Base-by-base conservation (phyloP, 148 eudicot species). In the Diospyros lotus region DNA sequence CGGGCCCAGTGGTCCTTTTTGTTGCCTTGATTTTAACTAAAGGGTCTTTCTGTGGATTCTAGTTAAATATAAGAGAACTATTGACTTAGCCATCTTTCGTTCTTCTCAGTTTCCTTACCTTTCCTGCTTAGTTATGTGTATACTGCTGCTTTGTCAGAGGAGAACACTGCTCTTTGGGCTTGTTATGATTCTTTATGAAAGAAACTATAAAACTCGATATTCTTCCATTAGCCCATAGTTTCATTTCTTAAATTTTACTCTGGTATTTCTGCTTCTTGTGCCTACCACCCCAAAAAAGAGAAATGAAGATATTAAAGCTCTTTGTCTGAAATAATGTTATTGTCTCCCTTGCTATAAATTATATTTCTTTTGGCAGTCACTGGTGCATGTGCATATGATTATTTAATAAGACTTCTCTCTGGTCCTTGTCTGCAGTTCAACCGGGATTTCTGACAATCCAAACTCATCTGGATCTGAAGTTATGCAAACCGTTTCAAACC, bases 401-500 rank as follows among this genome's bases (percentile, higher is more conserved):
- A 11, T 61, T 12, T 48, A 10, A 56, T 28, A 28, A n/a, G 61
- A 28, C 28, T 28, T 28, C 28, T 28, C 28, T 28, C 28, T 82
- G 48, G 28, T 55, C 11, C 43, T 66, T 67, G 14, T 55, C 73
- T 55, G 84, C 83, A 92, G 88, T 73, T 68, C 84, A 71, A 71
- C 80, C 40, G 80, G 77, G 48, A 77, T 77, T 42, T 78, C 79
- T 13, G 74, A 69, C 68, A 81, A 76, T 56, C 80, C 72, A 13
- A 67, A 40, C 68, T 73, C 69, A 74, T 71, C 82, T 72, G 85
- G 78, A 78, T 75, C 70, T 77, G 56, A 53, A 38, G 88, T 81
- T 74, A 72, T 79, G 14, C 58, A 62, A 40, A 73, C 79, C 79
- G 85, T 81, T 75, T 68, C 84, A 69, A 86, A 73, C 50, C 82